These are phyloP conservation scores for Trichoderma oligosporum DNA, from an alignment of 2,329 filamentous ascomycete genomes.

Conservation along the genomic window DNA sequence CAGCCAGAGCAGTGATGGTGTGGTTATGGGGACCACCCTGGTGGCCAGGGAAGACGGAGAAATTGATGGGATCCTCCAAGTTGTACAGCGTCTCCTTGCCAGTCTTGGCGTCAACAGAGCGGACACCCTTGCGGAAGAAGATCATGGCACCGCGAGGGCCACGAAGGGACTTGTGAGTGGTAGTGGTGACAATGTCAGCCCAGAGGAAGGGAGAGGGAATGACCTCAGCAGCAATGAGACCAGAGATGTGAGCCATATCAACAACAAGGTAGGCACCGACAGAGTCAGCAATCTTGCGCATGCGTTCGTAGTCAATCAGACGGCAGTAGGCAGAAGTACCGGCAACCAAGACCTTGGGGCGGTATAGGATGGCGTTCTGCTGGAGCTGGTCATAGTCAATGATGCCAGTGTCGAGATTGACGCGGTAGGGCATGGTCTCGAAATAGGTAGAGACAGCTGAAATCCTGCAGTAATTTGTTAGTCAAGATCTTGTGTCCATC, in stretches of 20 bases:
- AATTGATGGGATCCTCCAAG: constrained; percentile 94
- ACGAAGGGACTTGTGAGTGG: constrained; percentile 97
- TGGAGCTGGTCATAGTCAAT: constrained; percentile 95
- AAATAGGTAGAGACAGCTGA: constrained; percentile 98
- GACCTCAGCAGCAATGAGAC: constrained; percentile 86
- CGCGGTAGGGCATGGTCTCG: constrained; percentile 95
- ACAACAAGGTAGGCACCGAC: constrained; percentile 93
- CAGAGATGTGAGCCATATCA: constrained; percentile 98
- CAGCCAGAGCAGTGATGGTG: constrained; percentile 94
- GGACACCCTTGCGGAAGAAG: constrained; percentile 97
- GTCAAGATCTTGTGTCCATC: not conserved
- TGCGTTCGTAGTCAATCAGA: constrained; percentile 91
- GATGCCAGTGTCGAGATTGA: constrained; percentile 83
- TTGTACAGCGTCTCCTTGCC: constrained; percentile 90
- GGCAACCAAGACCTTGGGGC: constrained; percentile 92
- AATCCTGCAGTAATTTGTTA: constrained; percentile 54
- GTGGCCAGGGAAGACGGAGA: constrained; percentile 98
- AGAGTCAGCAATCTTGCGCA: constrained; percentile 92
- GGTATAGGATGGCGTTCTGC: constrained; percentile 85
- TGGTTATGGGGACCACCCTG: constrained; percentile 99
- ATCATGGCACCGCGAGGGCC: constrained; percentile 99
- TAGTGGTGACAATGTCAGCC: constrained; percentile 96
- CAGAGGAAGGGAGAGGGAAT: constrained; percentile 90
- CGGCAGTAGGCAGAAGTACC: constrained; percentile 98
- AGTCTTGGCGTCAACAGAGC: constrained; percentile 83